These are phyloP conservation scores for Trichosporon ovoides DNA, from an alignment of 1,284 basidiomycete genomes.

Conservation along the genomic window DNA sequence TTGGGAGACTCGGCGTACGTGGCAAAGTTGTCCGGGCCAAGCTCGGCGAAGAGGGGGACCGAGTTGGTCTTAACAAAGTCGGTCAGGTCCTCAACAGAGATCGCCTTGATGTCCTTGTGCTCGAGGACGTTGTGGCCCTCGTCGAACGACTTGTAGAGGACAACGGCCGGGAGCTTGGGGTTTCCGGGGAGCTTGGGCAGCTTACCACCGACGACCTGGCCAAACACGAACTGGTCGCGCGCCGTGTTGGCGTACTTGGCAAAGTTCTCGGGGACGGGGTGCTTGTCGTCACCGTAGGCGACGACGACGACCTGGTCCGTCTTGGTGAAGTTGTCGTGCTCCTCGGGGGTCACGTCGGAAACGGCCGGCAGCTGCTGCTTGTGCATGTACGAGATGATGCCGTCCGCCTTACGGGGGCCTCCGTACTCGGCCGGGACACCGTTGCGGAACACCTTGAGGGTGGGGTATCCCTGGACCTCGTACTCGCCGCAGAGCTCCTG, in stretches of 20 bases:
- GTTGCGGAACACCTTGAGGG: slow-evolving; percentile 78
- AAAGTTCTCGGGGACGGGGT: slow-evolving; percentile 68
- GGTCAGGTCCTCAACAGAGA: slow-evolving; percentile 61
- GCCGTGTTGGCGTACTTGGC: slow-evolving; percentile 72
- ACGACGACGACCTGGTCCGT: slow-evolving; percentile 89
- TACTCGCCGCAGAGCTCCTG: slow-evolving; percentile 78
- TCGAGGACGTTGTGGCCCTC: slow-evolving; percentile 68
- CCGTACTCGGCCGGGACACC: slow-evolving; percentile 72
- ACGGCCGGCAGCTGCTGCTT: slow-evolving; percentile 99
- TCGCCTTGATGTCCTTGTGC: slow-evolving; percentile 57
- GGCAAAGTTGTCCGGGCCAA: slow-evolving; percentile 90
- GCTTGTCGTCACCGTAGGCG: slow-evolving; percentile 69
- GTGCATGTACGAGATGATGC: slow-evolving; percentile 95
- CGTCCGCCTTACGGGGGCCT: slow-evolving; percentile 90
- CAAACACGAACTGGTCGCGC: slow-evolving; percentile 91
- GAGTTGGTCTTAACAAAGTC: slow-evolving; percentile 78
- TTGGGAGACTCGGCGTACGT: slow-evolving; percentile 74
- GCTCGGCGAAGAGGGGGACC: slow-evolving; percentile 85
- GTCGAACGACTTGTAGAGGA: slow-evolving; percentile 91
- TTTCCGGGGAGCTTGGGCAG: slow-evolving; percentile 68
- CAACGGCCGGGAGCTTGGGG: slow-evolving; percentile 66
- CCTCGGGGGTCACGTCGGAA: slow-evolving; percentile 66
- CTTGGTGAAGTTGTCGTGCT: slow-evolving; percentile 77
- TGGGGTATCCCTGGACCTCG: slow-evolving; percentile 67
- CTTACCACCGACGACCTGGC: slow-evolving; percentile 67